Evolutionary conservation across 495 filamentous ascomycete genomes (phyloP).

Genomic region (Aspergillus indologenus): DNA sequence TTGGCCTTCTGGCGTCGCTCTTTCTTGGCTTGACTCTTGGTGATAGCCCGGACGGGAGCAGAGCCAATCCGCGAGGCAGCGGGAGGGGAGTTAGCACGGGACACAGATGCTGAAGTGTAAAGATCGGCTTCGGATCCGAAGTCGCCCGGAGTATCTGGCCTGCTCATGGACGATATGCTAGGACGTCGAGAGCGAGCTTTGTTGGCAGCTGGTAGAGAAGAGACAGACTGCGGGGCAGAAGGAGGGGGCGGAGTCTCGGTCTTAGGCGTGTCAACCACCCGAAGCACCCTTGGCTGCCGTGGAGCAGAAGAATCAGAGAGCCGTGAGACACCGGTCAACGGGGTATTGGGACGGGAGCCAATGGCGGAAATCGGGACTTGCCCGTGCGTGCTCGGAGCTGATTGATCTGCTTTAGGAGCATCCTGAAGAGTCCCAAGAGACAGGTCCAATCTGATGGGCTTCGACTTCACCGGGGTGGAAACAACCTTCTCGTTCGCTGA

Average conservation of each 20-base stretch:
- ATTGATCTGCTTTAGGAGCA: conserved; percentile 24
- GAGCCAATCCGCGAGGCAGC: conserved; percentile 68
- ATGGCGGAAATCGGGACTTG: conserved; percentile 25
- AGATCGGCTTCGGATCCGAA: conserved; percentile 73
- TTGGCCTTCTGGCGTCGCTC: conserved; percentile 65
- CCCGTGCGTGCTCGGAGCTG: conserved; percentile 18
- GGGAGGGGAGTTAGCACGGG: conserved; percentile 85
- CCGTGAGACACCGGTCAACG: conserved; percentile 40
- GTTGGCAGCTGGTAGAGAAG: conserved; percentile 35
- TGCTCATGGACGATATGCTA: conserved; percentile 58
- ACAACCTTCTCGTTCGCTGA: conserved; percentile 12
- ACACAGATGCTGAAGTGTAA: conserved; percentile 73
- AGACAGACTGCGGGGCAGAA: conserved; percentile 37
- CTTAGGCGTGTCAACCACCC: conserved; percentile 71
- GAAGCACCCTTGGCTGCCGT: conserved; percentile 54
- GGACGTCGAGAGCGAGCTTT: conserved; percentile 55
- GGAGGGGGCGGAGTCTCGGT: conserved; percentile 52
- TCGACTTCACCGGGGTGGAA: conserved; percentile 22
- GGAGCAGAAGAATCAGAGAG: conserved; percentile 47
- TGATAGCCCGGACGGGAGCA: conserved; percentile 72
- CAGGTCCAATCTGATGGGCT: conserved; percentile 34
- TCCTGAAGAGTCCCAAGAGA: conserved; percentile 24
- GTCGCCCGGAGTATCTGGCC: conserved; percentile 79
- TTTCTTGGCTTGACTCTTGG: conserved; percentile 89
- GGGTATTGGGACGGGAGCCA: conserved; percentile 37